Evolutionary conservation across 1,139 yeast species (phyloP).

Genomic region (Pichia sorboxylosa): DNA sequence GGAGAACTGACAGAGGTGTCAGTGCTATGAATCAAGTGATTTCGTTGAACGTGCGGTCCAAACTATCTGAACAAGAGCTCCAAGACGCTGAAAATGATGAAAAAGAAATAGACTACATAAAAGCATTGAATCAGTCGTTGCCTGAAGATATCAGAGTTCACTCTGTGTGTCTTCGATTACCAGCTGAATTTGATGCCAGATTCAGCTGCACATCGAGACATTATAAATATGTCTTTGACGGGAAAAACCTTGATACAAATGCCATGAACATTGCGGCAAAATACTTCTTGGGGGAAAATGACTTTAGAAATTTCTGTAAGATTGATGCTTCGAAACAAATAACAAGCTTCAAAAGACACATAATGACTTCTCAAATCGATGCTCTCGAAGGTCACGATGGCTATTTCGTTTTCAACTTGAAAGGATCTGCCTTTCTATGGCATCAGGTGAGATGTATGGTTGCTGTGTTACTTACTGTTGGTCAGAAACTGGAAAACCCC

Average conservation of each 20-base stretch:
- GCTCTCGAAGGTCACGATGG: conserved; percentile 25
- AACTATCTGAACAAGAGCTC: conserved; percentile 47
- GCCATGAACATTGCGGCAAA: conserved; percentile 62
- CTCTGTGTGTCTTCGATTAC: conserved; percentile 73
- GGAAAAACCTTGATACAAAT: conserved; percentile 45
- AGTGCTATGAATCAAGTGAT: conserved; percentile 95
- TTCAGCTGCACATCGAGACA: conserved; percentile 79
- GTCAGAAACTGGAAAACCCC: conserved; percentile 63
- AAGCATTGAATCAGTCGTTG: conserved; percentile 60
- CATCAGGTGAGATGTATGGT: conserved; percentile 97
- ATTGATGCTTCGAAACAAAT: conserved; percentile 91
- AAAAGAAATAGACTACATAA: conserved; percentile 65
- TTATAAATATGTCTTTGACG: conserved; percentile 66
- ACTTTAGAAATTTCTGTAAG: conserved; percentile 89
- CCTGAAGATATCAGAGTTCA: conserved; percentile 81
- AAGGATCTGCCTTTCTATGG: conserved; percentile 92
- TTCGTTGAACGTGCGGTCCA: conserved; percentile 65
- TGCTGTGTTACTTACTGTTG: conserved; percentile 68
- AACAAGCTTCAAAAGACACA: conserved; percentile 54
- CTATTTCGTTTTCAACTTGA: conserved; percentile 59
- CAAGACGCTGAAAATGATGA: conserved; percentile 41
- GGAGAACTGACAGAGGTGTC: conserved; percentile 93
- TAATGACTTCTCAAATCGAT: conserved; percentile 41
- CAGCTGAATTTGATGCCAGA: conserved; percentile 76
- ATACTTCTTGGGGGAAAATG: conserved; percentile 63